Conservation (phyloP, 441 rosid species). For the Sinapis alba region DNA sequence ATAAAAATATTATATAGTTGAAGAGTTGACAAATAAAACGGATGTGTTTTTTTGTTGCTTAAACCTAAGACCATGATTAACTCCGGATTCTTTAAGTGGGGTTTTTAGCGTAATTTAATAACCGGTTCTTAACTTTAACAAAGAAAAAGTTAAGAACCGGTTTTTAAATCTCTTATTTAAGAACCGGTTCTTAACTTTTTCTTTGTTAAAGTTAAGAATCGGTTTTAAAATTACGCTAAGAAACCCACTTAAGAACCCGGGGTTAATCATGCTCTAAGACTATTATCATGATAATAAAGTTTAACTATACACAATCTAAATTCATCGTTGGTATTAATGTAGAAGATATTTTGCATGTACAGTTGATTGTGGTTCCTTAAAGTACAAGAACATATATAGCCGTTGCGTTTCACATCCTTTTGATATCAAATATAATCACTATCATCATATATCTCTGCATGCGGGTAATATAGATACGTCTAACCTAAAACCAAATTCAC, state of each 20-base stretch:
- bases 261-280: too few relatives aligned
- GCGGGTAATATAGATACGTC: neutral
- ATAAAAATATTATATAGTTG: neutral
- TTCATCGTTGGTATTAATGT: neutral
- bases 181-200: too few relatives aligned
- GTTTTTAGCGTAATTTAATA: too few relatives aligned
- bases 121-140: too few relatives aligned
- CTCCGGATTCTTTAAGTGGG: too few relatives aligned
- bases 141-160: too few relatives aligned
- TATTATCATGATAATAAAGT: too few relatives aligned
- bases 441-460: neutral
- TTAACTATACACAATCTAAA: neutral
- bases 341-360: neutral
- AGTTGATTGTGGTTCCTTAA: neutral
- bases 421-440: neutral
- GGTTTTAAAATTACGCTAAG: too few relatives aligned
- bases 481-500: neutral
- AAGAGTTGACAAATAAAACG: neutral
- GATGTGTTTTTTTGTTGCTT: neutral
- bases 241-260: too few relatives aligned
- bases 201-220: too few relatives aligned
- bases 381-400: neutral
- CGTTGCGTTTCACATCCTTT: neutral
- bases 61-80: constrained; percentile 1
- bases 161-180: too few relatives aligned